Base-by-base conservation (phyloP, 2,329 filamentous ascomycete genomes). In the Hypomyces perniciosus region DNA sequence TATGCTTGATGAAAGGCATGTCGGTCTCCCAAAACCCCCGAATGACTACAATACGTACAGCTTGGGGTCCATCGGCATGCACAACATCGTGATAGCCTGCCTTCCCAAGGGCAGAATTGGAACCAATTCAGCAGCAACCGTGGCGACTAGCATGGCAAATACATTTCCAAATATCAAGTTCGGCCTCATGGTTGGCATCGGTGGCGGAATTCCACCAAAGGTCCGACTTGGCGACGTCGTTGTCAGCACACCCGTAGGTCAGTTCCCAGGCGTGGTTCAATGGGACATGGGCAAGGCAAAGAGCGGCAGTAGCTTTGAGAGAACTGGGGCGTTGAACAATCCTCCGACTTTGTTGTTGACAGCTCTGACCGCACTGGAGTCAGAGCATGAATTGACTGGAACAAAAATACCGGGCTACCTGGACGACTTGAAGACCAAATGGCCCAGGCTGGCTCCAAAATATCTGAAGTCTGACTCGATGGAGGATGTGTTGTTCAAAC, bases 41-140 rank as follows among this genome's bases (percentile, higher is more conserved):
- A 8, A 56, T 58, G 49, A 51, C 38, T 8, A 27, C 4, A 52
- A 52, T 30, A 26, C 50, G 4, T 67, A 67, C 44, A 60, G 50
- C 0, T 35, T 62, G 1, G 63, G 64, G 5, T 46, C 47, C 4
- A 59, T 68, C 27, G 54, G 59, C 1, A 41, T 41, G 1, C 65
- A 68, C 44, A 64, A 64, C 34, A 60, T 66, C 9, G 61, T 65
- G 4, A 56, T 68, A 10, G 61, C 60, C 1, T 54, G 53, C 38
- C 46, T 69, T 2, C 66, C 67, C 4, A 52, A 59, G 9, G 64
- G 66, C 0, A 56, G 58, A 37, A 62, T 62, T 28, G 67, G 67
- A 2, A 63, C 44, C n/a, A 52, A 38, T 6, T 61, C 65, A 6
- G 66, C 68, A 4, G 55, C 63, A 5, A 48, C 41, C 0, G 61